phyloP scores from a whole-genome alignment of 2,329 filamentous ascomycete genomes.

The Microascus cirrosus region DNA sequence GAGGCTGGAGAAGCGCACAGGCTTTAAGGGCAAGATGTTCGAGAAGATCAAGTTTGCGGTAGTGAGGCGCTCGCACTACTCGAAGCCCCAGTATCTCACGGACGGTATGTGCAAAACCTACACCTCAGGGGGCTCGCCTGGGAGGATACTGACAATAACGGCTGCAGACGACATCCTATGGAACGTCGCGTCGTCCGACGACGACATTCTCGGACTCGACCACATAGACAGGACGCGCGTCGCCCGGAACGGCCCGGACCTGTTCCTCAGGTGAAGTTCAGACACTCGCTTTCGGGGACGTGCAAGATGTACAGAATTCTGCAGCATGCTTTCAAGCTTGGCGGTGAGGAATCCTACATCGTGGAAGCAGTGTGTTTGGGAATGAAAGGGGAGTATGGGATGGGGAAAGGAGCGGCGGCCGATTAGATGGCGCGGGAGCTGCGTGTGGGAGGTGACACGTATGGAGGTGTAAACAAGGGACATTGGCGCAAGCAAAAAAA shows the following conservation, averaged over 20 bases:
- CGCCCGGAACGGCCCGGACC: slow-evolving; percentile 48
- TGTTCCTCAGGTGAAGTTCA: slow-evolving; percentile 37
- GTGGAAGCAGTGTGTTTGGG: neutral
- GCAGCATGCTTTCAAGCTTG: neutral
- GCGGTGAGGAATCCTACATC: neutral
- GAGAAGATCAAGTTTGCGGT: slow-evolving; percentile 97
- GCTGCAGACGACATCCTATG: slow-evolving; percentile 47
- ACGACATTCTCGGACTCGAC: slow-evolving; percentile 55
- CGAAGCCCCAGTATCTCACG: slow-evolving; percentile 70
- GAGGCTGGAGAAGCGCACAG: slow-evolving; percentile 82
- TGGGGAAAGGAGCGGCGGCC: neutral
- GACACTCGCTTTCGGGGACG: neutral
- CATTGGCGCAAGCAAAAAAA: slow-evolving; percentile 1
- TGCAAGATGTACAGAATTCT: neutral
- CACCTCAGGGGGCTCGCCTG: neutral
- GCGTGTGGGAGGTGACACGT: neutral
- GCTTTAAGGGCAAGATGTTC: slow-evolving; percentile 94
- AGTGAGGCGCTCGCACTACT: slow-evolving; percentile 59
- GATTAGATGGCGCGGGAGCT: neutral
- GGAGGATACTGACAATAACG: slow-evolving; percentile 10
- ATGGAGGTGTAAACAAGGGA: neutral
- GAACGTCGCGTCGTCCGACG: slow-evolving; percentile 37
- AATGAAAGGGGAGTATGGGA: neutral
- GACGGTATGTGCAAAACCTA: slow-evolving; percentile 55
- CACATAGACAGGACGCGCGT: slow-evolving; percentile 51